phyloP scores from a whole-genome alignment of 2,329 filamentous ascomycete genomes.

The Capronia epimyces region DNA sequence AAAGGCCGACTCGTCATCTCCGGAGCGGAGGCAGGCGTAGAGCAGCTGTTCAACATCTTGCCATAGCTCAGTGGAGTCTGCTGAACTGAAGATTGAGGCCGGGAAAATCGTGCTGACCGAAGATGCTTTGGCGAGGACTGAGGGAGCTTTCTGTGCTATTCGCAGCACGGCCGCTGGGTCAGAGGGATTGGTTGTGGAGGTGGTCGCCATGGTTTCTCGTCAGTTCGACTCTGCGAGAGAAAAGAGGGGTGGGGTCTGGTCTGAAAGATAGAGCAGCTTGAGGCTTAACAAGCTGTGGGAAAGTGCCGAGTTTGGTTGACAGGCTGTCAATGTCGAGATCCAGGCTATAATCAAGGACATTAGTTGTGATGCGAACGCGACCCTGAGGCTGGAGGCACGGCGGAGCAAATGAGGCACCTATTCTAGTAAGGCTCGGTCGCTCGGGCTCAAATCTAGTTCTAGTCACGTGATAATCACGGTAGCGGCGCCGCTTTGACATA shows the following conservation, averaged over 20 bases:
- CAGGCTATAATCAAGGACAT: too few species aligned
- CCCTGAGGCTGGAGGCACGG: neutral
- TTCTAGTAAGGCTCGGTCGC: too few species aligned
- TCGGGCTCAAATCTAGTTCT: too few species aligned
- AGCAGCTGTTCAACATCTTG: slow-evolving; percentile 80
- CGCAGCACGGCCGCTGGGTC: slow-evolving; percentile 45
- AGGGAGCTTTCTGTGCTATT: slow-evolving; percentile 40
- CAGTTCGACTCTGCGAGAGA: neutral
- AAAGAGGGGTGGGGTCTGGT: neutral
- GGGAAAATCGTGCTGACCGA: slow-evolving; percentile 46
- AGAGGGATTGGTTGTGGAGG: slow-evolving; percentile 23
- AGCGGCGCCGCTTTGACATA: too few species aligned
- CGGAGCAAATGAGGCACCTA: slow-evolving; percentile 1
- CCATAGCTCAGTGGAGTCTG: slow-evolving; percentile 77
- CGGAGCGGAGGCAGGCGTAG: slow-evolving; percentile 74
- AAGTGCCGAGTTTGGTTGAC: too few species aligned
- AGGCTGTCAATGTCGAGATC: too few species aligned
- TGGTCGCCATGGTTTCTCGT: slow-evolving; percentile 14
- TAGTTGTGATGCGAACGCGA: too few species aligned
- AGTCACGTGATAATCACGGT: too few species aligned
- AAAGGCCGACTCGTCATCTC: slow-evolving; percentile 72
- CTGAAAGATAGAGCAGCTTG: neutral
- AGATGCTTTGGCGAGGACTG: slow-evolving; percentile 46
- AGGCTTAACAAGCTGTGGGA: too few species aligned
- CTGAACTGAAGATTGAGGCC: slow-evolving; percentile 46